Percentiles rank a stretch among this genome's conserved stretches.
Evolutionary conservation across 108 stramenopile genomes (phyloP).

Genomic region (Phaeodactylum tricornutum): DNA sequence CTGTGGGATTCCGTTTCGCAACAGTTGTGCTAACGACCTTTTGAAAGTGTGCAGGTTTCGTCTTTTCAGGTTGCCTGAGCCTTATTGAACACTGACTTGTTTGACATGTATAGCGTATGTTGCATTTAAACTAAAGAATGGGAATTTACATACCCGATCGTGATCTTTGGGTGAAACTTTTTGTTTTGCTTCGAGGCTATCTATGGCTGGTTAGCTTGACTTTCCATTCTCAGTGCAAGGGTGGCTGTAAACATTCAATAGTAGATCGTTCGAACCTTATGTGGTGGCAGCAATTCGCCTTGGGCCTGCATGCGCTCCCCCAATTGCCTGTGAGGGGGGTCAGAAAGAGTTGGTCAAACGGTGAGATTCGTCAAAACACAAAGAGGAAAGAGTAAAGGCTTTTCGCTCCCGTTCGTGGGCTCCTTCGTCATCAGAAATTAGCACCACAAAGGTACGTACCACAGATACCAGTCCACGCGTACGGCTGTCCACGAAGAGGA

Average conservation of each 20-base stretch:
- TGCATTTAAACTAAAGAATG: background rate
- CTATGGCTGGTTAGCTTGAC: background rate
- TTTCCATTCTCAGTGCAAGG: background rate
- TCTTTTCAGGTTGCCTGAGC: background rate
- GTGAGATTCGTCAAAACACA: no score
- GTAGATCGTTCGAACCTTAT: constrained; percentile 65
- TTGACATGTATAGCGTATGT: background rate
- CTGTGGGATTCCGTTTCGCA: background rate
- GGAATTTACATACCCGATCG: background rate
- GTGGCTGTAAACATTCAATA: constrained; percentile 31
- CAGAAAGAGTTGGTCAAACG: no score
- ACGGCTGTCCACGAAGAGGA: constrained; percentile 50
- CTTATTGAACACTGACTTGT: background rate
- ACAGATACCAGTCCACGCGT: constrained; percentile 80
- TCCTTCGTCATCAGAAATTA: no score
- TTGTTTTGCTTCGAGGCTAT: background rate
- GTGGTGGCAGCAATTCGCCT: constrained; percentile 52
- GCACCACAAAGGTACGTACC: no score
- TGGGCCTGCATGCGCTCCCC: constrained; percentile 61
- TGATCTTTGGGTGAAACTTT: background rate
- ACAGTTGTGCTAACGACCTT: no score
- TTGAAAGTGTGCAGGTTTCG: no score
- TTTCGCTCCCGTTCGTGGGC: no score
- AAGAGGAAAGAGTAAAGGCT: no score
- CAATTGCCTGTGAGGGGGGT: no score